These are phyloP conservation scores for Ogataea wickerhamii DNA, from an alignment of 805 yeast species.

Conservation along the genomic window DNA sequence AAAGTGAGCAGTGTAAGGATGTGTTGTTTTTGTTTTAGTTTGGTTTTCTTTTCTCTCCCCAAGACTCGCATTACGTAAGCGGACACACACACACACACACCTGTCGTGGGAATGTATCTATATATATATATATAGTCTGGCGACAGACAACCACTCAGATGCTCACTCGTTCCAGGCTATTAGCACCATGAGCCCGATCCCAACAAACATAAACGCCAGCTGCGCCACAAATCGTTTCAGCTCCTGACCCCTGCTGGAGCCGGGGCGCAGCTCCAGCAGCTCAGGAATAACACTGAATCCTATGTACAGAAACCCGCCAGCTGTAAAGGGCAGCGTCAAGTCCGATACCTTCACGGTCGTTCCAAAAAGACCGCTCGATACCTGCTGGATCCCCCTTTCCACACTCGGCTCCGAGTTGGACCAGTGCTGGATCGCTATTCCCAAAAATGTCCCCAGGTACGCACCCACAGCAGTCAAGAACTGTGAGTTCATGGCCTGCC, in stretches of 20 bases:
- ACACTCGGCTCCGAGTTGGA: constrained; percentile 6
- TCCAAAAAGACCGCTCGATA: constrained; percentile 34
- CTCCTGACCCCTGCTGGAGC: constrained; percentile 37
- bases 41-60: no score
- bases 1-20: no score
- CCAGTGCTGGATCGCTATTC: constrained; percentile 50
- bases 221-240: constrained; percentile 42
- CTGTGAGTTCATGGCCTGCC: constrained; percentile 66
- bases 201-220: constrained; percentile 46
- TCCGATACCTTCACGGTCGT: constrained; percentile 50
- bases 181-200: constrained; percentile 54
- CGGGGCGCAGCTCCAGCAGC: constrained; percentile 43
- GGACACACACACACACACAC: no score
- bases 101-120: no score
- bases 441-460: constrained; percentile 59
- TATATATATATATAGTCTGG: no score
- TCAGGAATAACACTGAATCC: constrained; percentile 79
- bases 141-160: no score
- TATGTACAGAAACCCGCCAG: constrained; percentile 73
- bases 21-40: no score
- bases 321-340: constrained; percentile 63
- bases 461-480: constrained; percentile 65
- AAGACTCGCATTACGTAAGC: no score
- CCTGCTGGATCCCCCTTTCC: constrained; percentile 1
- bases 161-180: constrained; percentile 44